Base-by-base conservation (phyloP, 2,329 filamentous ascomycete species). In the Purpureocillium lavendulum region DNA sequence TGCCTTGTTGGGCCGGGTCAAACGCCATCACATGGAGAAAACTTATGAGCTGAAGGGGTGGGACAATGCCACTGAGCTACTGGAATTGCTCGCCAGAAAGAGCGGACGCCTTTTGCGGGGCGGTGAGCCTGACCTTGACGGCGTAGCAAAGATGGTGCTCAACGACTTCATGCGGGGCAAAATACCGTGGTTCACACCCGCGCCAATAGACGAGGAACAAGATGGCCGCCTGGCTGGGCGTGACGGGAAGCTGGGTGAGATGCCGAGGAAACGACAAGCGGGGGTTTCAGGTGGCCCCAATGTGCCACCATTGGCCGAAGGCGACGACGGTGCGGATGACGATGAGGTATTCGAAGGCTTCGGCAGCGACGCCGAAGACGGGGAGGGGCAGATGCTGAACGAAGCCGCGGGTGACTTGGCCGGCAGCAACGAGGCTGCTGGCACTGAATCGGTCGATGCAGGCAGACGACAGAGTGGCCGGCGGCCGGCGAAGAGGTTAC, bases 151-250 rank as follows among this genome's bases (percentile, higher is more conserved):
- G 64, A 95, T 95, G 80, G 84, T 98, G 1, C 67, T 98, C 43
- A 97, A 95, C 54, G 92, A 98, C 57, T 98, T 97, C 59, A 77
- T 97, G 55, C 71, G 92, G 47, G 92, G 92, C 41, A 96, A 90
- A 64, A 86, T 97, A 18, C 92, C 92, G 2, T 98, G 94, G 92
- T 98, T 88, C 56, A 92, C 86, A 1, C 80, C 87, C 8, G 82
- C 88, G 9, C 87, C 89, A 2, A 68, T 65, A 12, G 65, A 66
- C 3, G 73, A 75, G 9, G 67, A 67, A 7, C 68, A 65, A 12
- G 64, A 64, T 10, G 66, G 66, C 26, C 65, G 61, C 30, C 64
- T 82, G n/a, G 77, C 81, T 45, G 85, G 86, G 5, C 77, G 88
- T 35, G 76, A 84, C 44, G 88, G 88, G 11, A 75, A 79, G 49